Evolutionary conservation across 2,329 filamentous ascomycete genomes (phyloP), one percentile per base, ranked within the genome.

Genomic region (Ophiostoma perfectum): DNA sequence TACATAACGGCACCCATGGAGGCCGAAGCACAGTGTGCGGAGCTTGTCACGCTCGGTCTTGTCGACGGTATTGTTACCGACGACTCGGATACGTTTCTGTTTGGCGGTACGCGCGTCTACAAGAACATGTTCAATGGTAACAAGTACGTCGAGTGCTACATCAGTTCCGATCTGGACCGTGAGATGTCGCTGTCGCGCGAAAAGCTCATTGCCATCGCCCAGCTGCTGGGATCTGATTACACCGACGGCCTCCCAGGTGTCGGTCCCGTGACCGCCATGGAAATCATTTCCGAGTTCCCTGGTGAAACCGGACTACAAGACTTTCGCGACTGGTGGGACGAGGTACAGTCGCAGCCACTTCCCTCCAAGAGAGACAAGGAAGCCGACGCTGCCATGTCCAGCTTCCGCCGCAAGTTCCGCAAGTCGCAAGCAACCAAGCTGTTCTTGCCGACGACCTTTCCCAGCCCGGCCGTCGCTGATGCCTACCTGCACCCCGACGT

Each of bases 91-190:
- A 96, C 90, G 0, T 99, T 99, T 75, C 85, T 99, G 0, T 99
- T 99, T 77, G 96, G 95, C 18, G 96, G 95, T 49, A 99, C 93
- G 0, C 85, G 94, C 18, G 90, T 99, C 36, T 99, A 99, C 83
- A 99, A 99, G 78, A 99, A 99, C 81, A 96, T 99, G 93, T 99
- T 99, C 83, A 99, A 97, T 78, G 90, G 92, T 74, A 95, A 95
- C 78, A 99, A 99, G 77, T 96, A 92, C 74, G 95, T 99, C 58
- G 95, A 99, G 79, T 98, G 95, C 79, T 99, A 98, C 76, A 84
- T 99, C 9, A 81, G 88, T 2, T 82, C 81, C 0, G 95, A 99
- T 75, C 82, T 99, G 0, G 92, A 96, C 74, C 90, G 90, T 73
- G 96, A 99, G 74, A 89, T 97, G 71, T 92, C 91, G 0, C 85